Evolutionary conservation across 768 basidiomycete species (phyloP).

Genomic region (Trametes meyenii): DNA sequence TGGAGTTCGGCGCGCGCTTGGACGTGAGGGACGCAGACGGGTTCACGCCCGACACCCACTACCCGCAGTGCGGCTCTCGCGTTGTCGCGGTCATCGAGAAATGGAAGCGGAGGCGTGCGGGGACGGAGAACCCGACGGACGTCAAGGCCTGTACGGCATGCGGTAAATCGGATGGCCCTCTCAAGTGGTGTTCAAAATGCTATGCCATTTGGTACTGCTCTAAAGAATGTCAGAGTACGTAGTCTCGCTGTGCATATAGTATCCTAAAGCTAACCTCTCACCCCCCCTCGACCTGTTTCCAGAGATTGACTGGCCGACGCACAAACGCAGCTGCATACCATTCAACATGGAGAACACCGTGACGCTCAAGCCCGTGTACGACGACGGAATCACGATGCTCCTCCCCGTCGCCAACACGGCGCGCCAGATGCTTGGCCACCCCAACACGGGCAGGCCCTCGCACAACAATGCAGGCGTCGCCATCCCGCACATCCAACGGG

Average conservation of each 20-base stretch:
- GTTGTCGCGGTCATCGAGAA: constrained; percentile 47
- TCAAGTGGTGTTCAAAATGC: constrained; percentile 51
- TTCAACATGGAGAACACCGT: constrained; percentile 48
- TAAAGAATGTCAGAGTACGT: constrained; percentile 54
- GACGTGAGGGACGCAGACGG: constrained; percentile 46
- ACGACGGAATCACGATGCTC: constrained; percentile 6
- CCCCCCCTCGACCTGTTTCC: not conserved
- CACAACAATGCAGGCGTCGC: constrained; percentile 24
- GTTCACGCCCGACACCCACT: constrained; percentile 36
- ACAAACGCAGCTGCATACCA: constrained; percentile 50
- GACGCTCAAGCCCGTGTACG: constrained; percentile 51
- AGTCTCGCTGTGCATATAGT: not conserved
- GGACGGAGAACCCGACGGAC: constrained; percentile 44
- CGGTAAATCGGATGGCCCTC: constrained; percentile 30
- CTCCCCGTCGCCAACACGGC: constrained; percentile 35
- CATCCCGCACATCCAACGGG: constrained; percentile 27
- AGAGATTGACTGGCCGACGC: constrained; percentile 52
- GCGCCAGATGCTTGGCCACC: constrained; percentile 36
- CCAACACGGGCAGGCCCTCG: constrained; percentile 22
- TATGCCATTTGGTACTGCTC: constrained; percentile 55
- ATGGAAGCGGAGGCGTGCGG: constrained; percentile 51
- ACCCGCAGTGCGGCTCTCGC: constrained; percentile 42
- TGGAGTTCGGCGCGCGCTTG: constrained; percentile 54
- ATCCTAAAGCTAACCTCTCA: not conserved
- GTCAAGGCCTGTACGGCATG: constrained; percentile 51